phyloP scores from a whole-genome alignment of 2,329 filamentous ascomycete species.

The Laburnicola sp. region DNA sequence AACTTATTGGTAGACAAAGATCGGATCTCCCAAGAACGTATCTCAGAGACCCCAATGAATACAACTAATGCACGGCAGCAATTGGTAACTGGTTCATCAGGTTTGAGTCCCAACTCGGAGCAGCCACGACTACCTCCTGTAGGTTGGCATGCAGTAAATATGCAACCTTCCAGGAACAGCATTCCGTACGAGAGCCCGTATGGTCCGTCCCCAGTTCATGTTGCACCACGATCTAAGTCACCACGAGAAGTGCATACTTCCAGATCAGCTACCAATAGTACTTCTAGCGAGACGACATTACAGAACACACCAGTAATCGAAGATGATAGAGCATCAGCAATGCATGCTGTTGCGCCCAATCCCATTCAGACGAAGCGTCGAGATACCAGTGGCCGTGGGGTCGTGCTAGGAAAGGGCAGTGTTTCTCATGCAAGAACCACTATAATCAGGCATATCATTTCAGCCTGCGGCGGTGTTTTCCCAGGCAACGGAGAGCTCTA shows the following conservation, averaged over 20 bases:
- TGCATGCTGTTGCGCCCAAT: too few relatives aligned
- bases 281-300: neutral
- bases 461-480: slow-evolving; percentile 58
- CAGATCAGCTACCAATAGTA: neutral
- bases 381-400: slow-evolving; percentile 16
- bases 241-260: neutral
- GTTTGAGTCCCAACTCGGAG: too few relatives aligned
- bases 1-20: neutral
- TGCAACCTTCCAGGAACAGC: neutral
- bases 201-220: neutral
- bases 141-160: slow-evolving; percentile 27
- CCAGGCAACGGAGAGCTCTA: slow-evolving; percentile 59
- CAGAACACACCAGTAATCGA: neutral
- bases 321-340: neutral
- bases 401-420: slow-evolving; percentile 46
- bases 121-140: neutral
- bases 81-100: too few relatives aligned
- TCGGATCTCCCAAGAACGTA: neutral
- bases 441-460: slow-evolving; percentile 59
- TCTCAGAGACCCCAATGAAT: too few relatives aligned
- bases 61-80: too few relatives aligned
- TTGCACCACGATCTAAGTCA: neutral
- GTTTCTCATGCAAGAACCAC: slow-evolving; percentile 49
- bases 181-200: slow-evolving; percentile 24
- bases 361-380: too few relatives aligned